Conservation (phyloP, 2,329 filamentous ascomycete genomes). For the Aspergillus felis region DNA sequence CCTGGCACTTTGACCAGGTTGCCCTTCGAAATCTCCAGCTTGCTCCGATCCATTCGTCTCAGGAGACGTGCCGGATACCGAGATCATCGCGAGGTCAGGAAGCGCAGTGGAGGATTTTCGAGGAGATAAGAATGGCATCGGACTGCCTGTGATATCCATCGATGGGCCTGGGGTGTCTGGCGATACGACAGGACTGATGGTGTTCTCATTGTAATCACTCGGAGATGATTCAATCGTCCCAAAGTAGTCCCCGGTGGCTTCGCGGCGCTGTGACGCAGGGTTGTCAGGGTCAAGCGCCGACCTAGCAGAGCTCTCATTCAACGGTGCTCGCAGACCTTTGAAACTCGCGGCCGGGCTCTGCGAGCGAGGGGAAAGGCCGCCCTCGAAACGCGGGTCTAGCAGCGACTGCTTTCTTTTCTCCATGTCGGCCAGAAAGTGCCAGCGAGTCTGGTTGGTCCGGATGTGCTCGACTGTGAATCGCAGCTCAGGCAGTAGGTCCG, state of each 20-base stretch:
- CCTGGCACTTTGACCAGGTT: constrained; percentile 9
- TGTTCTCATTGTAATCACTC: constrained; percentile 29
- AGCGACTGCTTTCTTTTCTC: constrained; percentile 27
- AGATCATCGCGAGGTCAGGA: constrained; percentile 24
- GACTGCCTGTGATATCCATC: constrained; percentile 32
- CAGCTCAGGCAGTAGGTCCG: constrained; percentile 81
- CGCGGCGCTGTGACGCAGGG: not conserved
- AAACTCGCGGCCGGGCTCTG: constrained; percentile 25
- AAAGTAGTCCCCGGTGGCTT: constrained; percentile 13
- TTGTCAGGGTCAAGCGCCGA: constrained; percentile 5
- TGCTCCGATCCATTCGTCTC: constrained; percentile 8
- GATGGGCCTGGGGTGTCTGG: constrained; percentile 33
- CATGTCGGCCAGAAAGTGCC: constrained; percentile 44
- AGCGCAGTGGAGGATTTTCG: constrained; percentile 31
- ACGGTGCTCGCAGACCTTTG: constrained; percentile 8
- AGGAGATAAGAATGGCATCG: constrained; percentile 16
- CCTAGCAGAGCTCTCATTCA: constrained; percentile 11
- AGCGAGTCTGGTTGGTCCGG: constrained; percentile 68
- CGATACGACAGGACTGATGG: constrained; percentile 31
- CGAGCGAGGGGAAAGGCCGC: constrained; percentile 32
- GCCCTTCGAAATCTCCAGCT: constrained; percentile 7
- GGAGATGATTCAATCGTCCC: constrained; percentile 12
- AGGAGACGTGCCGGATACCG: constrained; percentile 18
- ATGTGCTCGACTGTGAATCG: constrained; percentile 80
- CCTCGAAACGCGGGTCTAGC: constrained; percentile 16